Conservation (phyloP, 2,329 filamentous ascomycete genomes). For the Trichoderma pleuroti region DNA sequence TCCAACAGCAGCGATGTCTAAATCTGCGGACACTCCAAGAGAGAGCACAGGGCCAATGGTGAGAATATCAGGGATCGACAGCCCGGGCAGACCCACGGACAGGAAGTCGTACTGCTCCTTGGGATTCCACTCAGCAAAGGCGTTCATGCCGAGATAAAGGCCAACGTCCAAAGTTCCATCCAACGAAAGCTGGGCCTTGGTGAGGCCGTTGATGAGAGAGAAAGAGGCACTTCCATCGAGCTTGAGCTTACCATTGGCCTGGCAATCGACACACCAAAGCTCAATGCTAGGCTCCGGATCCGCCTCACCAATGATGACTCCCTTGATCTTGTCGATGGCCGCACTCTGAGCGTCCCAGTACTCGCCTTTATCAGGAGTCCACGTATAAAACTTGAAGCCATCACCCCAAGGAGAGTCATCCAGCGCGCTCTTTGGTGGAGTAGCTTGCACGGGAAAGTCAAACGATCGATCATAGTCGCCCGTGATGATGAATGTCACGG, state of each 20-base stretch:
- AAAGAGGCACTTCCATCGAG: not conserved
- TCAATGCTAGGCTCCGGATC: constrained; percentile 3
- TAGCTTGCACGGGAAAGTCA: not conserved
- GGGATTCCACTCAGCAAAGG: constrained; percentile 3
- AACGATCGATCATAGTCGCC: not conserved
- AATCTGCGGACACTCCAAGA: not conserved
- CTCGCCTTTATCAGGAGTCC: constrained; percentile 5
- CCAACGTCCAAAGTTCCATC: not conserved
- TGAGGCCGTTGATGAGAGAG: not conserved
- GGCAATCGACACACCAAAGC: constrained; percentile 7
- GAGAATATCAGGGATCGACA: not conserved
- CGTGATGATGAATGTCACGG: not conserved
- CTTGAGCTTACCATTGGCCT: not conserved
- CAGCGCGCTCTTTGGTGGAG: not conserved
- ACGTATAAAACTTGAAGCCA: constrained; percentile 4
- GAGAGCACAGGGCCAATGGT: not conserved
- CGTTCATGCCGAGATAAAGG: constrained; percentile 2
- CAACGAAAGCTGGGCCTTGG: constrained; percentile 1
- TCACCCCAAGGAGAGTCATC: constrained; percentile 7
- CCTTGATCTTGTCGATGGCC: constrained; percentile 3
- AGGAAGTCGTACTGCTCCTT: constrained; percentile 6
- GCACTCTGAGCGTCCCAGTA: not conserved
- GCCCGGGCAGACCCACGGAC: not conserved
- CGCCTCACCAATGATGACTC: not conserved
- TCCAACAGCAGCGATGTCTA: not conserved